Conservation (phyloP, 2,329 filamentous ascomycete genomes). For the Dryadomyces quercivorus region DNA sequence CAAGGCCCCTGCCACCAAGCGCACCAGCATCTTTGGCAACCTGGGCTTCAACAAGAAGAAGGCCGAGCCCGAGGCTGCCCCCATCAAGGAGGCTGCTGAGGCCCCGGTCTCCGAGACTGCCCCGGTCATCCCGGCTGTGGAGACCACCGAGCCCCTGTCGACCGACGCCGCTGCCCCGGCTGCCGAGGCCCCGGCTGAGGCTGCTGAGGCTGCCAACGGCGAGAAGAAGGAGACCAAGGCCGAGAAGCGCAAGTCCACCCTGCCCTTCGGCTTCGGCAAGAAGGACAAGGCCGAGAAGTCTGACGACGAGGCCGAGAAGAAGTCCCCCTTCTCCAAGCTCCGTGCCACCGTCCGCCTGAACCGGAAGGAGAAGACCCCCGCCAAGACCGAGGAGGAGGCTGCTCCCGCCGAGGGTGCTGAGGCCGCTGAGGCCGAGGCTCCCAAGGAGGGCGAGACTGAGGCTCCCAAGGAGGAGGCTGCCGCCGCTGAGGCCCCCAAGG, state of each 20-base stretch:
- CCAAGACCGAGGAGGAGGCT: slow-evolving; percentile 24
- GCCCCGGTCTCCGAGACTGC: slow-evolving; percentile 36
- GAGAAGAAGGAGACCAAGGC: slow-evolving; percentile 56
- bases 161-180: slow-evolving; percentile 24
- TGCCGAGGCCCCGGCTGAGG: slow-evolving; percentile 25
- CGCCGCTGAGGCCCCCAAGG: slow-evolving; percentile 19
- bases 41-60: slow-evolving; percentile 48
- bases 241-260: slow-evolving; percentile 72
- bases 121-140: slow-evolving; percentile 47
- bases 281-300: slow-evolving; percentile 73
- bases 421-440: neutral
- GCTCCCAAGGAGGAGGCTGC: slow-evolving; percentile 17
- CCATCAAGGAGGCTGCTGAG: slow-evolving; percentile 28
- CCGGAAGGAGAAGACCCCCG: slow-evolving; percentile 29
- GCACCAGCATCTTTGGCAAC: slow-evolving; percentile 41
- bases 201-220: slow-evolving; percentile 31
- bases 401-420: slow-evolving; percentile 19
- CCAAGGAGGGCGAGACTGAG: slow-evolving; percentile 16
- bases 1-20: slow-evolving; percentile 33
- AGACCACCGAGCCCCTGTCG: slow-evolving; percentile 40
- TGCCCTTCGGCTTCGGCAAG: slow-evolving; percentile 56
- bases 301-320: slow-evolving; percentile 52
- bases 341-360: slow-evolving; percentile 41
- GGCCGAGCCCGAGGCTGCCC: slow-evolving; percentile 32
- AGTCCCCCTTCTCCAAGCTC: slow-evolving; percentile 49